These are phyloP conservation scores for Globisporangium paddicum DNA, from an alignment of 352 stramenopile genomes.

Conservation along the genomic window DNA sequence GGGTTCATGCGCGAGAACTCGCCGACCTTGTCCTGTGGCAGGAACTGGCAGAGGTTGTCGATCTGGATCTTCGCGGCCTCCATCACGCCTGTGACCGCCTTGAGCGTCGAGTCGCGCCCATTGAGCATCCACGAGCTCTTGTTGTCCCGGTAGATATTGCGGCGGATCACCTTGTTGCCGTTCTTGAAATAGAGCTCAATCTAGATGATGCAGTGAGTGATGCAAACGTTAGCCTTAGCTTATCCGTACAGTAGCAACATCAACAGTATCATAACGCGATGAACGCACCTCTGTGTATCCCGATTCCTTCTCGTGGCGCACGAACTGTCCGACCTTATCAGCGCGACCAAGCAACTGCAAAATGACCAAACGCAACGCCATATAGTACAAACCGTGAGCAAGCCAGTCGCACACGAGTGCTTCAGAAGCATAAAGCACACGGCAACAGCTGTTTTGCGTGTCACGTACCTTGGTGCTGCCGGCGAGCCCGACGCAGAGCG, in stretches of 20 bases:
- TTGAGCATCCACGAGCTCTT: slow-evolving; percentile 82
- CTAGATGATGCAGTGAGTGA: slow-evolving; percentile 26
- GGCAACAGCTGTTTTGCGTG: background rate
- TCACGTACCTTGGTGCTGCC: slow-evolving; percentile 90
- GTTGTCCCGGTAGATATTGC: slow-evolving; percentile 91
- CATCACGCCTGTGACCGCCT: slow-evolving; percentile 76
- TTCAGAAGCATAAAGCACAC: background rate
- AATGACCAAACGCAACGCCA: background rate
- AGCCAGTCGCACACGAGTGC: background rate
- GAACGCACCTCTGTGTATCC: slow-evolving; percentile 66
- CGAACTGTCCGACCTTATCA: slow-evolving; percentile 91
- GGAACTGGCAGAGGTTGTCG: slow-evolving; percentile 98
- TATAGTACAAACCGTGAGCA: background rate
- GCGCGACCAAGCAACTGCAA: slow-evolving; percentile 91
- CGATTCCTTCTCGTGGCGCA: slow-evolving; percentile 82
- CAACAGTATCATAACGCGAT: background rate
- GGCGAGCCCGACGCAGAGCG: slow-evolving; percentile 95
- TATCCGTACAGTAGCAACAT: background rate
- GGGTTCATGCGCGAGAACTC: slow-evolving; percentile 88
- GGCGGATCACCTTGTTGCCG: slow-evolving; percentile 81
- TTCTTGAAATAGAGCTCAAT: slow-evolving; percentile 92
- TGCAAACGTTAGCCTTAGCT: background rate
- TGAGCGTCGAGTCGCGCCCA: slow-evolving; percentile 59
- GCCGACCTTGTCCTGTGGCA: slow-evolving; percentile 96
- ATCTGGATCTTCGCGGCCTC: slow-evolving; percentile 92